A percentile compares a stretch with the other conserved stretches of the same genome.
Evolutionary conservation across 2,329 filamentous ascomycete species (phyloP).

Genomic region (Rhytidhysteron rufulum): DNA sequence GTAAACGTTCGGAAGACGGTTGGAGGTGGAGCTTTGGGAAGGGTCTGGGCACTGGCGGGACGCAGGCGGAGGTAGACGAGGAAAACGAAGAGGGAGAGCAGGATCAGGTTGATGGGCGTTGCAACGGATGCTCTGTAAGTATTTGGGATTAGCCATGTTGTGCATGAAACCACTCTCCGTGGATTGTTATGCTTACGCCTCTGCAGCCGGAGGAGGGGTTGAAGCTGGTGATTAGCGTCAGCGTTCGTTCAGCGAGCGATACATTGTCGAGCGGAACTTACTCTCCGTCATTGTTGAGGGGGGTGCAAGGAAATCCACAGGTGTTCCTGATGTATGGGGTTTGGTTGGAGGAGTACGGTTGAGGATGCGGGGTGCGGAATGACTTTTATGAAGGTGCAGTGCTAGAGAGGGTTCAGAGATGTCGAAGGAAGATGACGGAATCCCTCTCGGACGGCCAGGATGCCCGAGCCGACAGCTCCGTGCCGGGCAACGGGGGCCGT

Average conservation of each 20-base stretch:
- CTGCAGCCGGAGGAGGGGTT: conserved; percentile 52
- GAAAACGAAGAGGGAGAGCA: conserved; percentile 55
- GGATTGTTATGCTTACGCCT: conserved; percentile 37
- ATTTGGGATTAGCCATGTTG: conserved; percentile 13
- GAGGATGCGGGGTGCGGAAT: not conserved
- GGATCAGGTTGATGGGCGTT: conserved; percentile 59
- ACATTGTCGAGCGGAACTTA: conserved; percentile 2
- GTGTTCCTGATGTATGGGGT: not conserved
- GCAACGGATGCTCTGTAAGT: conserved; percentile 48
- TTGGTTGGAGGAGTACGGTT: not conserved
- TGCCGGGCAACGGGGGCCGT: no score
- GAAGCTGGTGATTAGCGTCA: conserved; percentile 49
- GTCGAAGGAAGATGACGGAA: not conserved
- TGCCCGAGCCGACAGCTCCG: no score
- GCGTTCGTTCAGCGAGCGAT: conserved; percentile 1
- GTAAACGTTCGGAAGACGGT: conserved; percentile 86
- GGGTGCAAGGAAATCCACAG: not conserved
- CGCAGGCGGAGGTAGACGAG: conserved; percentile 58
- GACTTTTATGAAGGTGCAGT: not conserved
- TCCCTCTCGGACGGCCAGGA: not conserved
- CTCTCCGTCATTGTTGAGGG: conserved; percentile 1
- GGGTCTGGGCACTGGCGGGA: conserved; percentile 47
- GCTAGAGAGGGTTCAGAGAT: conserved; percentile 1
- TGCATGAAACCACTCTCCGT: not conserved
- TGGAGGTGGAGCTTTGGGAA: conserved; percentile 59